Evolutionary conservation across 1,284 basidiomycete genomes (phyloP).

Genomic region (Hymenochaete sp.): DNA sequence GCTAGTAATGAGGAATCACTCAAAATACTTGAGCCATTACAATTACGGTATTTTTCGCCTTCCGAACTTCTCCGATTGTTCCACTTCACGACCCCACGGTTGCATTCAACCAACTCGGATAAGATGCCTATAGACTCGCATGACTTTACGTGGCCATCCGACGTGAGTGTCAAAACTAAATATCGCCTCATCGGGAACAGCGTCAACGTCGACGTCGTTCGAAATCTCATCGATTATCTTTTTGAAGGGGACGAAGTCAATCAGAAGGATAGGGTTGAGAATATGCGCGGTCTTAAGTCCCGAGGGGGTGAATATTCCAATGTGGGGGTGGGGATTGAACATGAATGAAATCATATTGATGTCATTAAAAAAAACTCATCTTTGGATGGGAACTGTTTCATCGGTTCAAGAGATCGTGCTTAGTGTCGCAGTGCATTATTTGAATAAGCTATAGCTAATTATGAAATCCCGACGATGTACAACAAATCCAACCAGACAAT

Average conservation of each 20-base stretch:
- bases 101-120: background rate
- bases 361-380: too few relatives aligned
- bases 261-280: too few relatives aligned
- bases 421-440: too few relatives aligned
- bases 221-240: slow-evolving; percentile 46
- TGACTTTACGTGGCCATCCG: slow-evolving; percentile 50
- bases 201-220: slow-evolving; percentile 64
- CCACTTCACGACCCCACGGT: slow-evolving; percentile 37
- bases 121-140: background rate
- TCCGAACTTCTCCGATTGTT: slow-evolving; percentile 62
- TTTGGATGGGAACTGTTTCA: too few relatives aligned
- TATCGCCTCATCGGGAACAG: slow-evolving; percentile 74
- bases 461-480: too few relatives aligned
- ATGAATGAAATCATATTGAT: too few relatives aligned
- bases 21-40: slow-evolving; percentile 45
- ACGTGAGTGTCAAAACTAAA: slow-evolving; percentile 52
- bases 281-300: too few relatives aligned
- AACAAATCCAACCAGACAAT: too few relatives aligned
- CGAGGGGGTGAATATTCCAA: too few relatives aligned
- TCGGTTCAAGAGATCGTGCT: too few relatives aligned
- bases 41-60: slow-evolving; percentile 65
- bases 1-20: slow-evolving; percentile 28
- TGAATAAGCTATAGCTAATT: too few relatives aligned
- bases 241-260: slow-evolving; percentile 29
- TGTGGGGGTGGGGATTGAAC: too few relatives aligned